A percentile compares a stretch with the other conserved stretches of the same genome.
phyloP scores from a whole-genome alignment of 2,329 filamentous ascomycete genomes.

The Stemphylium vesicarium region DNA sequence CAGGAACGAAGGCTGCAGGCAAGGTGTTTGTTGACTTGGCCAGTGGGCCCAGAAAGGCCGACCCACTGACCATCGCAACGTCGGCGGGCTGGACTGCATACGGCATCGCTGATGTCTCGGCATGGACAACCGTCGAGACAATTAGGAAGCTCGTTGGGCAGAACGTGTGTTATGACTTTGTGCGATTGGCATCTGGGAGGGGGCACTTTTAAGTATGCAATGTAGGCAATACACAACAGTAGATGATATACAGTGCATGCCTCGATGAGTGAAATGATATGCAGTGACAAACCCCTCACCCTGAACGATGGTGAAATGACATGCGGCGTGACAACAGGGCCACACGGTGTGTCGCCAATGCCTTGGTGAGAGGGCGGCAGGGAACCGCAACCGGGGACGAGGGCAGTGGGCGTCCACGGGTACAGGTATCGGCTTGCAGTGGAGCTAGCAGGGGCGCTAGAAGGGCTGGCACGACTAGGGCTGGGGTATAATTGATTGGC shows the following conservation, averaged over 20 bases:
- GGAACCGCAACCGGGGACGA: slow-evolving; percentile 13
- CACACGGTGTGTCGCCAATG: not conserved
- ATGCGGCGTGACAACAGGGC: slow-evolving; percentile 7
- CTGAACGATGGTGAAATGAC: not conserved
- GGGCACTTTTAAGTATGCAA: slow-evolving; percentile 54
- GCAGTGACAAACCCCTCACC: not conserved
- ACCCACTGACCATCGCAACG: slow-evolving; percentile 73
- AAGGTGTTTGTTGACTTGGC: slow-evolving; percentile 85
- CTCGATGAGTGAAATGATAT: not conserved
- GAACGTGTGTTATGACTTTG: slow-evolving; percentile 88
- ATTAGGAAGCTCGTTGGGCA: slow-evolving; percentile 79
- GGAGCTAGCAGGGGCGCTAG: not conserved
- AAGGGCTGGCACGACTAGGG: not conserved
- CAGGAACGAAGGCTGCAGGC: slow-evolving; percentile 41
- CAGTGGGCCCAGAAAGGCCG: slow-evolving; percentile 68
- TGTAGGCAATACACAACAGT: not conserved
- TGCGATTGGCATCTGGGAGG: slow-evolving; percentile 71
- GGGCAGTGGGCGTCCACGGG: not conserved
- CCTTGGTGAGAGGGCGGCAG: too few relatives aligned
- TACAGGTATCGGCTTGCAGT: not conserved
- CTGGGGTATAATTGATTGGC: slow-evolving; percentile 25
- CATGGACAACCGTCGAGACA: slow-evolving; percentile 85
- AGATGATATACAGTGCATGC: not conserved
- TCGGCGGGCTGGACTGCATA: slow-evolving; percentile 81
- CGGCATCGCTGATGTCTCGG: slow-evolving; percentile 77